Percentiles rank a stretch among this genome's conserved stretches.
Evolutionary conservation across 78 protist species (phyloP).

Genomic region (Dictyostelium purpureum): DNA sequence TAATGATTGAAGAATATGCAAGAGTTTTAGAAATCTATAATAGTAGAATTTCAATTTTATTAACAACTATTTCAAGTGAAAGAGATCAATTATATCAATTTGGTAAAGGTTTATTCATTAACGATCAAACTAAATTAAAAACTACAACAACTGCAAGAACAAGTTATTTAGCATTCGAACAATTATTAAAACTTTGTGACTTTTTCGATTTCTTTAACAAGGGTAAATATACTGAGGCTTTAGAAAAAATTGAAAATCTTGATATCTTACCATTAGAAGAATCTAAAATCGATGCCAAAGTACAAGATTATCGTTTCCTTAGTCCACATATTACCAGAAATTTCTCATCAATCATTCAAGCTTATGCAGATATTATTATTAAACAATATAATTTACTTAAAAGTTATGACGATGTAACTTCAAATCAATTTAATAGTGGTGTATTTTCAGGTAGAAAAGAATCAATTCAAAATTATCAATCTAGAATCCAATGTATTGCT

Average conservation of each 20-base stretch:
- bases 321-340: slow-evolving; percentile 27
- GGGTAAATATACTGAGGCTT: slow-evolving; percentile 32
- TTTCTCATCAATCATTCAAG: slow-evolving; percentile 44
- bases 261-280: neutral
- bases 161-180: slow-evolving; percentile 45
- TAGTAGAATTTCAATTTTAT: slow-evolving; percentile 11
- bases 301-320: slow-evolving; percentile 31
- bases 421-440: neutral
- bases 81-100: slow-evolving; percentile 27
- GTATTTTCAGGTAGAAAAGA: slow-evolving; percentile 16
- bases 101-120: slow-evolving; percentile 47
- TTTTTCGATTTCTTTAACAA: slow-evolving; percentile 29
- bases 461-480: slow-evolving; percentile 10
- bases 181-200: slow-evolving; percentile 24
- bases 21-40: slow-evolving; percentile 55
- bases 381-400: neutral
- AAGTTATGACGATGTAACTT: neutral
- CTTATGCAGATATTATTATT: slow-evolving; percentile 23
- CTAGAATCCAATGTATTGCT: slow-evolving; percentile 18
- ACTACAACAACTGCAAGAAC: slow-evolving; percentile 8
- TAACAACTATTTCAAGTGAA: slow-evolving; percentile 8
- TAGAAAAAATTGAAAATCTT: neutral
- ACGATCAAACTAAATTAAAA: neutral
- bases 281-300: slow-evolving; percentile 1
- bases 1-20: slow-evolving; percentile 38